These are phyloP conservation scores for Mrakiaceae sp. DNA, from an alignment of 1,284 basidiomycete genomes.

Conservation along the genomic window DNA sequence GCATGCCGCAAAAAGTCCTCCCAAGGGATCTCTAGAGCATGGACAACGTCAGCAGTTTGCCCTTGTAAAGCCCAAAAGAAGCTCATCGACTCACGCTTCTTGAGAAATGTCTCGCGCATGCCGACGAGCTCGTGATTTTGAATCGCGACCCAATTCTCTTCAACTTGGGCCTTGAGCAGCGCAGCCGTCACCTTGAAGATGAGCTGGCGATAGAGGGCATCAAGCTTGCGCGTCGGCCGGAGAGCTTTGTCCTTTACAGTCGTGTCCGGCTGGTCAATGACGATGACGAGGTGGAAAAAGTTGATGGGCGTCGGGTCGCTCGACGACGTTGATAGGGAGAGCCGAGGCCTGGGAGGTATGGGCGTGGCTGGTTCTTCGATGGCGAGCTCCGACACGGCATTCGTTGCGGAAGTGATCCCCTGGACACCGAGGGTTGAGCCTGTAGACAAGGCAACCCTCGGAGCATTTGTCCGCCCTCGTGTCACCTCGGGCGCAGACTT, in stretches of 20 bases:
- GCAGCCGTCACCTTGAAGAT: slow-evolving; percentile 79
- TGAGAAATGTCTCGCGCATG: slow-evolving; percentile 49
- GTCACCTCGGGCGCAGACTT: slow-evolving; percentile 14
- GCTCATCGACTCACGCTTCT: slow-evolving; percentile 25
- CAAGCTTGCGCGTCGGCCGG: slow-evolving; percentile 42
- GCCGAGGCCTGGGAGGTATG: not conserved
- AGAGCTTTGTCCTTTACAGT: not conserved
- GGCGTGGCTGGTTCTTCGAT: too few relatives aligned
- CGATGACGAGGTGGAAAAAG: slow-evolving; percentile 77
- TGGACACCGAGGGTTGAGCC: not conserved
- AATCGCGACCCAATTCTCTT: slow-evolving; percentile 64
- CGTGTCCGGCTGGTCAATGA: slow-evolving; percentile 71
- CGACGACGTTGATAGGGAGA: not conserved
- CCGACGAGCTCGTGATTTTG: slow-evolving; percentile 58
- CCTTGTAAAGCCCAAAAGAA: not conserved
- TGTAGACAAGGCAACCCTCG: not conserved
- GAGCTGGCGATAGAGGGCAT: slow-evolving; percentile 73
- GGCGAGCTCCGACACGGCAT: not conserved
- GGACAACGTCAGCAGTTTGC: not conserved
- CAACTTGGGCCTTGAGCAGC: slow-evolving; percentile 72
- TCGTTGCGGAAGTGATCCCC: not conserved
- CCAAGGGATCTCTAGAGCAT: not conserved
- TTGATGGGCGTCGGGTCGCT: slow-evolving; percentile 43
- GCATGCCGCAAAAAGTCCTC: not conserved
- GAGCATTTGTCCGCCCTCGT: not conserved